phyloP scores from a whole-genome alignment of 768 basidiomycete species.

The Phylloporus arenicola region DNA sequence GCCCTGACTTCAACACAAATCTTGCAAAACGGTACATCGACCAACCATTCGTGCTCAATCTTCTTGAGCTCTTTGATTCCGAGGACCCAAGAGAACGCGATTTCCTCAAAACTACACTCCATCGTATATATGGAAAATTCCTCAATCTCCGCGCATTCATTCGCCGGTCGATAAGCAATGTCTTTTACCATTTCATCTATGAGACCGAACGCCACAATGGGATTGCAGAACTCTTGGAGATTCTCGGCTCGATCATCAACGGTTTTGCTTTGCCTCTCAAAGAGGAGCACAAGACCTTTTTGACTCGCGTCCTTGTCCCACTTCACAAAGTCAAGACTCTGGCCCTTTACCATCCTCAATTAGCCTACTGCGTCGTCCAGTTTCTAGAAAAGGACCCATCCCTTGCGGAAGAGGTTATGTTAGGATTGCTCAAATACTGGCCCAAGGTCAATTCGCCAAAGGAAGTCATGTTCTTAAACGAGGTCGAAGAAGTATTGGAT shows the following conservation, averaged over 20 bases:
- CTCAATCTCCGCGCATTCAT: conserved; percentile 98
- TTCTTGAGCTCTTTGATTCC: conserved; percentile 96
- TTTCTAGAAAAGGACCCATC: conserved; percentile 94
- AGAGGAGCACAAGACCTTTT: conserved; percentile 97
- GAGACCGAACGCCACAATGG: conserved; percentile 99
- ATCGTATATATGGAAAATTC: conserved; percentile 99
- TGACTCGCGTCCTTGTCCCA: conserved; percentile 89
- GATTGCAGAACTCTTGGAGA: conserved; percentile 96
- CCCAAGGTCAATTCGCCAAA: conserved; percentile 99
- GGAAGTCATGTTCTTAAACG: conserved; percentile 99
- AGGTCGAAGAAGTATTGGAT: conserved; percentile 97
- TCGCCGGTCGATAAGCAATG: conserved; percentile 97
- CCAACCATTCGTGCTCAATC: conserved; percentile 89
- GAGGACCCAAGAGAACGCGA: conserved; percentile 99
- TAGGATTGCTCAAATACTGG: conserved; percentile 96
- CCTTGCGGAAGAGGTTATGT: conserved; percentile 91
- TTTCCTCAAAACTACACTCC: conserved; percentile 97
- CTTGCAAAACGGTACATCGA: conserved; percentile 97
- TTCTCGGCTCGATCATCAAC: conserved; percentile 98
- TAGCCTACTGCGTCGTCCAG: conserved; percentile 98
- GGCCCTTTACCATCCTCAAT: conserved; percentile 98
- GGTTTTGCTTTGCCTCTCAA: conserved; percentile 97
- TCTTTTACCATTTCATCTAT: conserved; percentile 98
- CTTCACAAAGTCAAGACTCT: conserved; percentile 97
- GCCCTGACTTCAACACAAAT: conserved; percentile 96